Evolutionary conservation across 176 grass and related monocot genomes (phyloP).

Genomic region (Rhipidocladum racemiflorum): DNA sequence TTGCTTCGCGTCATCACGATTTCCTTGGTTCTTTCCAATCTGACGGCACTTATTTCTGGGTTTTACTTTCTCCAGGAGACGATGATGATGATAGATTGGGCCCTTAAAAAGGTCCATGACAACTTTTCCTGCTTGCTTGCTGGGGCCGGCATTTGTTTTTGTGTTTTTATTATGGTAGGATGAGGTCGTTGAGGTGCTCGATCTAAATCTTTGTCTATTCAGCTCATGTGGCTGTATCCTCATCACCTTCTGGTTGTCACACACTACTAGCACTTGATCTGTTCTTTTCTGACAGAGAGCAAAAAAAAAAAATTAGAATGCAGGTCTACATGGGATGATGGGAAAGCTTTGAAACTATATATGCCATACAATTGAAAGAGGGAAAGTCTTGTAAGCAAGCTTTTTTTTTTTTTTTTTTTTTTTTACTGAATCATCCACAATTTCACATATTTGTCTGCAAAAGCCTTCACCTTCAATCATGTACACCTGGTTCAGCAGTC

Average conservation of each 20-base stretch:
- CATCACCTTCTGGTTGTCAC: conserved; percentile 29
- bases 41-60: neutral
- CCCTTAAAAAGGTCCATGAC: conserved; percentile 21
- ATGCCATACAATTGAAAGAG: neutral
- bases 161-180: neutral
- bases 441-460: neutral
- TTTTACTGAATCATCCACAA: neutral
- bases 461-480: conserved; percentile 24
- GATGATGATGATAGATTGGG: neutral
- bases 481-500: conserved; percentile 8
- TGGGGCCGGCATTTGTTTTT: neutral
- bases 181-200: neutral
- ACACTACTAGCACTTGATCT: conserved; percentile 20
- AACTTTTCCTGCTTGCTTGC: conserved; percentile 2
- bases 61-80: neutral
- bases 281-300: neutral
- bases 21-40: conserved; percentile 45
- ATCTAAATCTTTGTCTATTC: conserved; percentile 12
- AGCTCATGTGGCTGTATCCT: conserved; percentile 7
- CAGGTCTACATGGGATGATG: neutral
- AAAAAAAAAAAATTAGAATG: neutral
- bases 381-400: neutral
- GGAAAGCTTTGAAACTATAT: neutral
- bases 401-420: neutral
- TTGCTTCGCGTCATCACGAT: neutral